Percentiles rank a stretch among this genome's conserved stretches.
These are phyloP conservation scores for Tritrichomonas musculus DNA, from an alignment of 208 protist species.

Conservation along the genomic window DNA sequence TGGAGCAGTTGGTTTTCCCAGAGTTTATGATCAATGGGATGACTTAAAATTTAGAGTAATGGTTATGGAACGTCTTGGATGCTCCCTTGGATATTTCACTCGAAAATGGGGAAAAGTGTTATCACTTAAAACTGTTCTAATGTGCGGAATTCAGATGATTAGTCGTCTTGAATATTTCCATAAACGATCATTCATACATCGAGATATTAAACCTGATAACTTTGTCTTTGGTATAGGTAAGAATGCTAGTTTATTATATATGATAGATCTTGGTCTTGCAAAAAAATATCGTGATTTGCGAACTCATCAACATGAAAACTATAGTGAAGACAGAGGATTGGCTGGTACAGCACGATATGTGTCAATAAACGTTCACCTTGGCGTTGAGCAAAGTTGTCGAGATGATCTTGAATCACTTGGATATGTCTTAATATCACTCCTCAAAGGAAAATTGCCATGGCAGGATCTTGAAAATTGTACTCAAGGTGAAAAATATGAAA, in stretches of 20 bases:
- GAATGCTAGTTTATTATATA: constrained; percentile 44
- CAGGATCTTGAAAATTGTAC: neutral
- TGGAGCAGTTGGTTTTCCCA: constrained; percentile 74
- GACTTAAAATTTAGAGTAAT: constrained; percentile 95
- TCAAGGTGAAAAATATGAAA: neutral
- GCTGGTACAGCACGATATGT: constrained; percentile 98
- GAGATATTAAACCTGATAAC: constrained; percentile 94
- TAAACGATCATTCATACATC: constrained; percentile 87
- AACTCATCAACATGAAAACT: constrained; percentile 95
- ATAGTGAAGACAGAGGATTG: constrained; percentile 95
- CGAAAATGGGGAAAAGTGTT: constrained; percentile 62
- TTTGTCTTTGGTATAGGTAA: constrained; percentile 88
- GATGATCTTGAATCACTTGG: constrained; percentile 25
- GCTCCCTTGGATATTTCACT: constrained; percentile 92
- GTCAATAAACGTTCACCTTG: constrained; percentile 96
- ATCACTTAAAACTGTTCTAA: neutral
- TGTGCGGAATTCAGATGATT: constrained; percentile 31
- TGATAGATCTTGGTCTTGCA: constrained; percentile 69
- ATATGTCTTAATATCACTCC: constrained; percentile 14
- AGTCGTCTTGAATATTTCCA: constrained; percentile 57
- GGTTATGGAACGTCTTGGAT: constrained; percentile 95
- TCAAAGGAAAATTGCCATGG: constrained; percentile 6
- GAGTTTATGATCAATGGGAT: constrained; percentile 80
- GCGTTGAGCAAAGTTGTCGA: constrained; percentile 75
- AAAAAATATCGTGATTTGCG: constrained; percentile 95